Conservation (phyloP, 192 early-diverging fungal genomes). For the Kickxella alabastrina region DNA sequence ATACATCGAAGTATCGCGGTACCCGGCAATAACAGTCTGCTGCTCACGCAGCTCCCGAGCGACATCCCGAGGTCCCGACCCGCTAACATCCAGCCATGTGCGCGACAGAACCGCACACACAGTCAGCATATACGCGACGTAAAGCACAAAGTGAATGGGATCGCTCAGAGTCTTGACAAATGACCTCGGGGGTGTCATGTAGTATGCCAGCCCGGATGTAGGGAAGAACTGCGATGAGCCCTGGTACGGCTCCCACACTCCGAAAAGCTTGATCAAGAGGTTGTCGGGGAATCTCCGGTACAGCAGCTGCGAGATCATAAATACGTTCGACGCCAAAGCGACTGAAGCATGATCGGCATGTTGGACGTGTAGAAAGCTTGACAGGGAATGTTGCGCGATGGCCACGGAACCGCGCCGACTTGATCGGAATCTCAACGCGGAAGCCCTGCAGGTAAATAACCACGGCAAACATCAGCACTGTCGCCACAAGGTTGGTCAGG, state of each 20-base stretch:
- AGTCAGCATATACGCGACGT: slow-evolving; percentile 90
- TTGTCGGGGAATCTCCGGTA: slow-evolving; percentile 98
- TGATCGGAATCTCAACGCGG: slow-evolving; percentile 99
- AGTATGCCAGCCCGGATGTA: slow-evolving; percentile 92
- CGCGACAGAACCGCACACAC: slow-evolving; percentile 96
- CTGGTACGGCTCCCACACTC: slow-evolving; percentile 95
- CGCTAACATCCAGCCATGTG: slow-evolving; percentile 99
- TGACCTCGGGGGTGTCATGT: slow-evolving; percentile 93
- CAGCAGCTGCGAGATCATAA: slow-evolving; percentile 97
- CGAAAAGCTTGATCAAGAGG: slow-evolving; percentile 86
- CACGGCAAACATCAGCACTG: slow-evolving; percentile 78
- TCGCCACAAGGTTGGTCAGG: slow-evolving; percentile 89
- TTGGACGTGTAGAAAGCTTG: slow-evolving; percentile 99
- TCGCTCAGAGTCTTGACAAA: slow-evolving; percentile 79
- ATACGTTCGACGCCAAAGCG: slow-evolving; percentile 93
- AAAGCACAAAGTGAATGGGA: slow-evolving; percentile 93
- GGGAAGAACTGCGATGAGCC: slow-evolving; percentile 96
- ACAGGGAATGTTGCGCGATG: slow-evolving; percentile 98
- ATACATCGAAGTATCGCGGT: slow-evolving; percentile 96
- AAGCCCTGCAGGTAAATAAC: slow-evolving; percentile 98
- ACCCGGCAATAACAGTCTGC: slow-evolving; percentile 88
- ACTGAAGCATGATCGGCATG: slow-evolving; percentile 99
- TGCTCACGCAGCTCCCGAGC: slow-evolving; percentile 98
- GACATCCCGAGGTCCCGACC: slow-evolving; percentile 96
- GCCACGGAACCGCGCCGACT: slow-evolving; percentile 91